Conservation (phyloP, 495 filamentous ascomycete species). For the Penicillium coprophilum region DNA sequence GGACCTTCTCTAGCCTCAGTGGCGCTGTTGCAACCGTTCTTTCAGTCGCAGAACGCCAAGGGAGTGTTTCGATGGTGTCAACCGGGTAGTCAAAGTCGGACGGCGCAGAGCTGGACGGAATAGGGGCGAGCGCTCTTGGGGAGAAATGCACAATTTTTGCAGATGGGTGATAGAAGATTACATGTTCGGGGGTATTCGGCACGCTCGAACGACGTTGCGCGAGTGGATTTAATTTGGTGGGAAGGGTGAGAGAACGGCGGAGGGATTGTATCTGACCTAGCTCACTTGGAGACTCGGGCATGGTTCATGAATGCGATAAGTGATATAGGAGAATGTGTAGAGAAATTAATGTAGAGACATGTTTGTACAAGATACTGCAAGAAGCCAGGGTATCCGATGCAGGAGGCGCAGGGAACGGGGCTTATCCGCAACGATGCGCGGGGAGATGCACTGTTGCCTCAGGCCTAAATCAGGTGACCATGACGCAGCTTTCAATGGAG, state of each 20-base stretch:
- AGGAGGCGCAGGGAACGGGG: conserved; percentile 11
- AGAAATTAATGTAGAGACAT: conserved; percentile 19
- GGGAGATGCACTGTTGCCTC: conserved; percentile 9
- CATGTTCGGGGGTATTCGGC: conserved; percentile 56
- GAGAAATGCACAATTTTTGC: conserved; percentile 66
- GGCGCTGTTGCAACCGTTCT: conserved; percentile 78
- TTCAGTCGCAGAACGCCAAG: conserved; percentile 75
- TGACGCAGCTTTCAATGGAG: conserved; percentile 11
- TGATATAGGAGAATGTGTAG: conserved; percentile 10
- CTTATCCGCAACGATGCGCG: conserved; percentile 13
- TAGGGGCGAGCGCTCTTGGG: conserved; percentile 41
- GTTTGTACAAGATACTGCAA: conserved; percentile 15
- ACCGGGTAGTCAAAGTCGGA: conserved; percentile 50
- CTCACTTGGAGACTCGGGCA: conserved; percentile 42
- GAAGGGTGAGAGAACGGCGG: conserved; percentile 60
- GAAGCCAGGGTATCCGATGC: conserved; percentile 20
- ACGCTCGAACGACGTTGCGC: conserved; percentile 37
- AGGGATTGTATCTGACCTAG: conserved; percentile 39
- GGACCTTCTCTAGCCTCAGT: conserved; percentile 75
- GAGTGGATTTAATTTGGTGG: conserved; percentile 46
- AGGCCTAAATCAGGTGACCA: conserved; percentile 12
- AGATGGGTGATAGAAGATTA: conserved; percentile 66
- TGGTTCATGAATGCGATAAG: conserved; percentile 32
- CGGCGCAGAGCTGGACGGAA: conserved; percentile 42
- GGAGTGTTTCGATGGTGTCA: conserved; percentile 54